Percentiles rank a stretch among this genome's conserved stretches.
These are phyloP conservation scores for Hypomontagnella monticulosa DNA, from an alignment of 495 filamentous ascomycete species.

Conservation along the genomic window DNA sequence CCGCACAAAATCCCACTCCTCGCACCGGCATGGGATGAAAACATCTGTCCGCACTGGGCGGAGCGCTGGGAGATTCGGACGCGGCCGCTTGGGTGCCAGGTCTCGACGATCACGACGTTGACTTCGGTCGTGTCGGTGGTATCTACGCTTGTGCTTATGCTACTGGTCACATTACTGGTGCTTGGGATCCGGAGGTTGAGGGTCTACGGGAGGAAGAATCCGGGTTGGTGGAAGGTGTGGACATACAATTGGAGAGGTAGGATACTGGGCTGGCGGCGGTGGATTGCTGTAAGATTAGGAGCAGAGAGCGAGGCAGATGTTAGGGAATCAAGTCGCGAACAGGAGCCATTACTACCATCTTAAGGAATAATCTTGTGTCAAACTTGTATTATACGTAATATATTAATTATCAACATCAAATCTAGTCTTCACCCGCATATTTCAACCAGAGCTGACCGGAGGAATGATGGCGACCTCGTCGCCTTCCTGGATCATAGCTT, in stretches of 20 bases:
- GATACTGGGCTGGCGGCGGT: background rate
- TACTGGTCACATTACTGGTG: constrained; percentile 42
- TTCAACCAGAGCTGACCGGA: constrained; percentile 87
- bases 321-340: constrained; percentile 20
- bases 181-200: constrained; percentile 29
- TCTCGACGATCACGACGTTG: constrained; percentile 62
- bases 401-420: constrained; percentile 10
- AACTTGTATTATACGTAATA: background rate
- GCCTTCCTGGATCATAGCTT: constrained; percentile 71
- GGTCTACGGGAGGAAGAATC: constrained; percentile 35
- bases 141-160: constrained; percentile 49
- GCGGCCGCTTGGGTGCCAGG: constrained; percentile 57
- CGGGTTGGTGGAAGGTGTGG: constrained; percentile 51
- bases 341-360: constrained; percentile 37
- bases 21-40: constrained; percentile 54
- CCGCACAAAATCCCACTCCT: constrained; percentile 51
- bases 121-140: constrained; percentile 52
- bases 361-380: background rate
- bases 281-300: background rate
- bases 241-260: constrained; percentile 25
- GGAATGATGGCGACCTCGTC: constrained; percentile 96
- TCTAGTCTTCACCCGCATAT: background rate
- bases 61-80: constrained; percentile 64
- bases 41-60: constrained; percentile 58
- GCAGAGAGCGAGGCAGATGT: background rate